Conservation (phyloP, 2,329 filamentous ascomycete species). For the Byssochlamys sp. region DNA sequence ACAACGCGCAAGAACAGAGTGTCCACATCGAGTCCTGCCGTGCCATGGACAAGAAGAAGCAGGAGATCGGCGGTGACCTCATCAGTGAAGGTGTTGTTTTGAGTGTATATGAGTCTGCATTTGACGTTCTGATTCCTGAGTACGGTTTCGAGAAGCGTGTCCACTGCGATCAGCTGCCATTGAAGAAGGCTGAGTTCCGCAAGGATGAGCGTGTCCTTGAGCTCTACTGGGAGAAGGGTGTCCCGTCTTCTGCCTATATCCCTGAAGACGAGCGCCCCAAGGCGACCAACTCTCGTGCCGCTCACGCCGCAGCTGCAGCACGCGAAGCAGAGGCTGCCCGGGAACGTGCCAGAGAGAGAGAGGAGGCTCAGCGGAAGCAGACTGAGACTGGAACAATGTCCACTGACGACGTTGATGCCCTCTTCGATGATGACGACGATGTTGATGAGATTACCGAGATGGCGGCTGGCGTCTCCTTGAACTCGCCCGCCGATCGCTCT, state of each 20-base stretch:
- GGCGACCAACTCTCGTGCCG: slow-evolving; percentile 63
- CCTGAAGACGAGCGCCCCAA: slow-evolving; percentile 94
- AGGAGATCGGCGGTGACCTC: slow-evolving; percentile 78
- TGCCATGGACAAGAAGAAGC: slow-evolving; percentile 82
- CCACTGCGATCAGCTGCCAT: slow-evolving; percentile 90
- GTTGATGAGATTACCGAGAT: slow-evolving; percentile 81
- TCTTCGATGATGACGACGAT: slow-evolving; percentile 88
- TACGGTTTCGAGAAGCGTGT: slow-evolving; percentile 99
- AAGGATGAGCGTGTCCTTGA: slow-evolving; percentile 92
- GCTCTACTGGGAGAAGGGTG: slow-evolving; percentile 99
- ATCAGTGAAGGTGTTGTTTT: slow-evolving; percentile 93
- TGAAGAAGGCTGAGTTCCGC: slow-evolving; percentile 98
- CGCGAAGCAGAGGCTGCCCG: slow-evolving; percentile 74
- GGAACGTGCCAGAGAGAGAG: slow-evolving; percentile 71
- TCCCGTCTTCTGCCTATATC: slow-evolving; percentile 88
- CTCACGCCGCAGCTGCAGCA: slow-evolving; percentile 65
- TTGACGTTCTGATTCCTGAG: slow-evolving; percentile 94
- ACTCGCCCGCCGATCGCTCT: slow-evolving; percentile 61
- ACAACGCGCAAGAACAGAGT: slow-evolving; percentile 95
- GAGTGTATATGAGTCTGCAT: slow-evolving; percentile 95
- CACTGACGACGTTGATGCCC: slow-evolving; percentile 82
- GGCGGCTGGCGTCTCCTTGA: slow-evolving; percentile 80
- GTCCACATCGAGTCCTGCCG: slow-evolving; percentile 97
- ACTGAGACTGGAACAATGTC: slow-evolving; percentile 92
- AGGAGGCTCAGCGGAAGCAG: slow-evolving; percentile 84